Conservation (phyloP, 2,329 filamentous ascomycete species). For the Scedosporium aurantiacum region DNA sequence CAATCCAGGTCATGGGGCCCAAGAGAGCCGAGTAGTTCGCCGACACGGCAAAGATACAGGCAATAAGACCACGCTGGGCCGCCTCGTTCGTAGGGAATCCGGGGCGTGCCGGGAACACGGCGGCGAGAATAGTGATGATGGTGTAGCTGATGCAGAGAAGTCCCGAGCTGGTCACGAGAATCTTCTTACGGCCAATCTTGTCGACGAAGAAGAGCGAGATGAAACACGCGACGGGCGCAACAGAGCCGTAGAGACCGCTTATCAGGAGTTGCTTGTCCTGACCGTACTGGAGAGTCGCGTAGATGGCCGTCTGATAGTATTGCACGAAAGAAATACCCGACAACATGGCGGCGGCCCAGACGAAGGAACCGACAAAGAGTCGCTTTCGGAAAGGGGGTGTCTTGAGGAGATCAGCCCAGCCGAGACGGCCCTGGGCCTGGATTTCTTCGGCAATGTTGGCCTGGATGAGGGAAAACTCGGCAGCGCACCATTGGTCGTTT, state of each 20-base stretch:
- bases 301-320: slow-evolving; percentile 30
- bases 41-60: slow-evolving; percentile 29
- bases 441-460: slow-evolving; percentile 24
- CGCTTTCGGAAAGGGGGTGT: slow-evolving; percentile 23
- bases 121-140: slow-evolving; percentile 28
- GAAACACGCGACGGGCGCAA: slow-evolving; percentile 25
- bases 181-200: slow-evolving; percentile 23
- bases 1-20: slow-evolving; percentile 31
- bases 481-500: slow-evolving; percentile 28
- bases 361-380: slow-evolving; percentile 27
- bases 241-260: slow-evolving; percentile 27
- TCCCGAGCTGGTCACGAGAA: slow-evolving; percentile 23
- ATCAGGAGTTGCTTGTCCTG: slow-evolving; percentile 26
- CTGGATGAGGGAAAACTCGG: slow-evolving; percentile 23
- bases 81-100: slow-evolving; percentile 24
- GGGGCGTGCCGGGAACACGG: slow-evolving; percentile 23
- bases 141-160: slow-evolving; percentile 24
- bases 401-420: slow-evolving; percentile 22
- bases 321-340: slow-evolving; percentile 31
- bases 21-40: slow-evolving; percentile 25
- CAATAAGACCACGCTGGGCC: slow-evolving; percentile 26
- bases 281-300: slow-evolving; percentile 25
- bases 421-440: slow-evolving; percentile 16
- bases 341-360: slow-evolving; percentile 30
- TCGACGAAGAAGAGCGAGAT: slow-evolving; percentile 28